Percentiles rank a stretch among this genome's conserved stretches.
phyloP scores from a whole-genome alignment of 2,329 filamentous ascomycete species.

The Phaeosphaeriaceae sp. region DNA sequence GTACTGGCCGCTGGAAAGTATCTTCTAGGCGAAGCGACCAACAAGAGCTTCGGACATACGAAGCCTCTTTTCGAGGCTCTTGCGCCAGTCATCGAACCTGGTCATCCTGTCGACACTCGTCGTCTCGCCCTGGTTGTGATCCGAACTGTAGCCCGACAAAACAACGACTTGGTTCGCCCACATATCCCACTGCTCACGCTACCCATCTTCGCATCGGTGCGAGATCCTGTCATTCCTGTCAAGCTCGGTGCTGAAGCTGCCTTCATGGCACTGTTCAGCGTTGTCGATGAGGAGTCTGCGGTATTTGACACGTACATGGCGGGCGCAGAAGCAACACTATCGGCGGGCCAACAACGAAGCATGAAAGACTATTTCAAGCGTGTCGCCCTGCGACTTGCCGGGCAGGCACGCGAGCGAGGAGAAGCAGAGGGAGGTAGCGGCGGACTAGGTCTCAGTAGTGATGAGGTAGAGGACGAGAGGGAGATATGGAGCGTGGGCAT shows the following conservation, averaged over 20 bases:
- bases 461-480: constrained; percentile 92
- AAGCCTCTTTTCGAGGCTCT: constrained; percentile 84
- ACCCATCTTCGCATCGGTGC: constrained; percentile 86
- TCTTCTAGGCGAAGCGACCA: constrained; percentile 70
- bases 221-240: constrained; percentile 91
- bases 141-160: constrained; percentile 80
- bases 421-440: constrained; percentile 91
- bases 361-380: constrained; percentile 98
- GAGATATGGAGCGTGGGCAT: constrained; percentile 96
- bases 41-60: constrained; percentile 75
- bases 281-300: constrained; percentile 83
- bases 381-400: constrained; percentile 82
- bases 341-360: constrained; percentile 78
- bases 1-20: constrained; percentile 92
- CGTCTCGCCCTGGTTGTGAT: constrained; percentile 86
- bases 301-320: constrained; percentile 92
- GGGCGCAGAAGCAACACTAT: constrained; percentile 68
- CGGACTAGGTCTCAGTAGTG: constrained; percentile 83
- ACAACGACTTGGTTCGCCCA: constrained; percentile 81
- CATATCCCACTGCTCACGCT: constrained; percentile 82
- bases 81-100: constrained; percentile 76
- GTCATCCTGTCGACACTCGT: constrained; percentile 80
- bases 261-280: constrained; percentile 88
- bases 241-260: constrained; percentile 95
- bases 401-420: constrained; percentile 84